These are phyloP conservation scores for Taiwanofungus camphoratus DNA, from an alignment of 1,284 basidiomycete species.

Conservation along the genomic window DNA sequence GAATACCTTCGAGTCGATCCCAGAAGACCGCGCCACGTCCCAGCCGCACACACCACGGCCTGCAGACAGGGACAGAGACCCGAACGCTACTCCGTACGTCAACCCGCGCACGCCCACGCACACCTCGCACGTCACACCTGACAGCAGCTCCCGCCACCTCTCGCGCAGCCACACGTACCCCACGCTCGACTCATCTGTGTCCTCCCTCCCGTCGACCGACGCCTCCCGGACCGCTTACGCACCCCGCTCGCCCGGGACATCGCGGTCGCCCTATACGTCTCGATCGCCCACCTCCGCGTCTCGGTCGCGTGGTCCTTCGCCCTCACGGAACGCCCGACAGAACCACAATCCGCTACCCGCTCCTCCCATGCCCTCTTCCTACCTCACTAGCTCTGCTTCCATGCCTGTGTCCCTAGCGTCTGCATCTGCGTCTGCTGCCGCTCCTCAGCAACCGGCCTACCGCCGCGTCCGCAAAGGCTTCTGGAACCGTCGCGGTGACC, in stretches of 20 bases:
- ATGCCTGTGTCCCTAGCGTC: not conserved
- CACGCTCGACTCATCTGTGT: constrained; percentile 12
- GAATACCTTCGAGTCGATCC: constrained; percentile 27
- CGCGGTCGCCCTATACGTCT: too few species aligned
- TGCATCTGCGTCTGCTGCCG: not conserved
- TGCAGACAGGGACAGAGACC: constrained; percentile 10
- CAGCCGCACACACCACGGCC: constrained; percentile 15
- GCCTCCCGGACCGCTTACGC: constrained; percentile 13
- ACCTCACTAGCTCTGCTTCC: constrained; percentile 12
- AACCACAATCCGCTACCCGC: constrained; percentile 23
- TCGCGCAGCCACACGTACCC: constrained; percentile 25
- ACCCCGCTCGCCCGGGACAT: constrained; percentile 4
- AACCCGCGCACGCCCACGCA: constrained; percentile 11
- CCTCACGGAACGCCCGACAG: constrained; percentile 5
- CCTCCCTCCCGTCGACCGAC: constrained; percentile 11
- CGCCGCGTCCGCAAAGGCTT: constrained; percentile 43
- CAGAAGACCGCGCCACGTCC: constrained; percentile 25
- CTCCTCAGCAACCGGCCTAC: not conserved
- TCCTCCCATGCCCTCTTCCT: constrained; percentile 18
- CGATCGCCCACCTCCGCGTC: constrained; percentile 9
- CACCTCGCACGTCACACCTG: constrained; percentile 12
- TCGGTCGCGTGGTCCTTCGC: constrained; percentile 8
- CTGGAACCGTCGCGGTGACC: constrained; percentile 68
- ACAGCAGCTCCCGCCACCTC: constrained; percentile 13
- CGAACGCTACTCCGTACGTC: constrained; percentile 14